Conservation (phyloP, 2,329 filamentous ascomycete genomes). For the Sporothrix curviconia region DNA sequence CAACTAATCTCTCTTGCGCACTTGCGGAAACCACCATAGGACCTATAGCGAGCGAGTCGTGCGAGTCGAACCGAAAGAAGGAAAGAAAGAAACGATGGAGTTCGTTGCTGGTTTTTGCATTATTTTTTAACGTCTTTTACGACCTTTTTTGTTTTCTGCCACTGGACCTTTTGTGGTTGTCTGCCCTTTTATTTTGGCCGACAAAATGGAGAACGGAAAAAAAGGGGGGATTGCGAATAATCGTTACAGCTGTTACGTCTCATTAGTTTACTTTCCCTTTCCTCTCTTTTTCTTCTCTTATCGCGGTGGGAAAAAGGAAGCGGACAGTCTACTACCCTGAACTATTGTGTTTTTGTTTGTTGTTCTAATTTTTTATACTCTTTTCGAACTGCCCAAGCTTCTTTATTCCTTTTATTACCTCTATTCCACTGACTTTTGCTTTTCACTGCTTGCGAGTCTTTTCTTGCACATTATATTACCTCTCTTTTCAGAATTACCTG, state of each 20-base stretch:
- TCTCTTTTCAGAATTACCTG: neutral
- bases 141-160: neutral
- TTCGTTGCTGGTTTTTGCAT: neutral
- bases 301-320: constrained; percentile 9
- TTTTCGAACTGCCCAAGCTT: constrained; percentile 2
- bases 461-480: neutral
- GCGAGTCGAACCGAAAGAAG: neutral
- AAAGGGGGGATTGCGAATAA: neutral
- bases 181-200: neutral
- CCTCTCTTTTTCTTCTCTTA: neutral
- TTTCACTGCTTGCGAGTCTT: neutral
- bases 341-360: constrained; percentile 7
- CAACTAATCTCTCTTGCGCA: neutral
- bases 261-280: neutral
- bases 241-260: no score
- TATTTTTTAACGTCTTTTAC: neutral
- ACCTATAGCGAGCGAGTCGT: neutral
- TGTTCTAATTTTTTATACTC: constrained; percentile 9
- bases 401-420: constrained; percentile 8
- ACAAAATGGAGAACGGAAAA: neutral
- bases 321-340: constrained; percentile 14
- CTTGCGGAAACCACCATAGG: no score
- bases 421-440: neutral
- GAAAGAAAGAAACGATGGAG: neutral
- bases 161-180: neutral